Base-by-base conservation (phyloP, 2,329 filamentous ascomycete species). In the Colletotrichum falcatum region DNA sequence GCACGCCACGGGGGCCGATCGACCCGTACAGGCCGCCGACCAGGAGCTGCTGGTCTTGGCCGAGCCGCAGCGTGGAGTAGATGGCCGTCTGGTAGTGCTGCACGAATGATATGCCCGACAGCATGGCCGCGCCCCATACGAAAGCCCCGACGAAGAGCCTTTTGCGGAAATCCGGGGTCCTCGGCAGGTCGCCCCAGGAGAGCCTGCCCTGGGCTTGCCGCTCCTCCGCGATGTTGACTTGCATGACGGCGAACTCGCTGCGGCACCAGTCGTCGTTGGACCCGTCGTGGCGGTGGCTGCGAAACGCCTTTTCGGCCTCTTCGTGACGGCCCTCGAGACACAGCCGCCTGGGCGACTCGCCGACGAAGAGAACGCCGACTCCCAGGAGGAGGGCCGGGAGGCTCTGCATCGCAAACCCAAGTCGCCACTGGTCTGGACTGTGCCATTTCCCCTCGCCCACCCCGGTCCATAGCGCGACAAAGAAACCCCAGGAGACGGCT, bases 401-500 rank as follows among this genome's bases (percentile, higher is more conserved):
- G 0, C 76, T 77, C 56, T 79, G 77, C 3, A 82, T 80, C 1
- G 79, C 80, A 30, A 82, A 82, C 0, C 80, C 80, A 3, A 82
- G 76, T 7, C 80, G 74, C 80, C 80, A 82, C 51, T 82, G 80
- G 63, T 82, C 81, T 11, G 77, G 56, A 14, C 78, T 81, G 0
- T 79, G 67, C 80, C 80, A 82, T 65, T 77, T 77, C 0, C 80
- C 79, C 70, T 82, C 80, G 7, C 79, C 80, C 0, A 82, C 80
- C 2, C 80, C 80, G 0, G 80, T 81, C 80, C 80, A 82, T 0
- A 82, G 74, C 1, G 80, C 80, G 2, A 82, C 76, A 39, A 82
- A 82, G 73, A 82, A 82, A 0, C 80, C 81, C 81, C 81, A 83
- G 0, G 81, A 79, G 9, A 81, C 80, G 81, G 82, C 80, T 81